Evolutionary conservation across 371 early-diverging fungal species (phyloP).

Genomic region (Dichotomocladium elegans): DNA sequence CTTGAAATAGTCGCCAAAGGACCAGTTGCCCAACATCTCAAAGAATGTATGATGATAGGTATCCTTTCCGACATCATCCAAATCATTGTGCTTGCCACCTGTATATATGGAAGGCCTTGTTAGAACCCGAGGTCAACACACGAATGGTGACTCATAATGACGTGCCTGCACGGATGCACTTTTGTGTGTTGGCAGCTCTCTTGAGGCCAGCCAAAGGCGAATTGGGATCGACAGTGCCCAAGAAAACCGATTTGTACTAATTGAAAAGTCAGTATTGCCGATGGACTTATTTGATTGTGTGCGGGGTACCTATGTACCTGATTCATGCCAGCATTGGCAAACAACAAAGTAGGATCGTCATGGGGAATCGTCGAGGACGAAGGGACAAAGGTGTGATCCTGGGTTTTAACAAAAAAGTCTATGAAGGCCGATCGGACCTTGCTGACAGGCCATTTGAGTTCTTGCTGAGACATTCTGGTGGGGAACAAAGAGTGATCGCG

Average conservation of each 20-base stretch:
- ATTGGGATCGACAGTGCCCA: conserved; percentile 92
- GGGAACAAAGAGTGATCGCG: not conserved
- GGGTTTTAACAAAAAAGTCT: conserved; percentile 78
- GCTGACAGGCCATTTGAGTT: conserved; percentile 69
- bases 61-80: conserved; percentile 99
- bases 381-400: conserved; percentile 81
- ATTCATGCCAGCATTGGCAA: conserved; percentile 99
- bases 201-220: conserved; percentile 87
- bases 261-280: not conserved
- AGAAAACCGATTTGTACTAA: conserved; percentile 97
- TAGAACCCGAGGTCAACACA: not conserved
- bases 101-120: too few relatives aligned
- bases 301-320: conserved; percentile 58
- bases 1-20: conserved; percentile 99
- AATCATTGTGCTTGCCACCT: conserved; percentile 99
- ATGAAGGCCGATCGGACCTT: conserved; percentile 91
- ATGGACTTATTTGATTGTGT: not conserved
- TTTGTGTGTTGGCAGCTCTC: conserved; percentile 96
- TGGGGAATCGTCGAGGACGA: conserved; percentile 95
- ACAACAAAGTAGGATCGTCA: conserved; percentile 97
- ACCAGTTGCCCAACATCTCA: conserved; percentile 99
- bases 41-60: conserved; percentile 99
- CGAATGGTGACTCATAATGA: not conserved
- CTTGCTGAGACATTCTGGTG: not conserved
- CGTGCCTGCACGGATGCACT: conserved; percentile 98